Evolutionary conservation across 2,329 filamentous ascomycete genomes (phyloP).

Genomic region (Cercospora zeina): DNA sequence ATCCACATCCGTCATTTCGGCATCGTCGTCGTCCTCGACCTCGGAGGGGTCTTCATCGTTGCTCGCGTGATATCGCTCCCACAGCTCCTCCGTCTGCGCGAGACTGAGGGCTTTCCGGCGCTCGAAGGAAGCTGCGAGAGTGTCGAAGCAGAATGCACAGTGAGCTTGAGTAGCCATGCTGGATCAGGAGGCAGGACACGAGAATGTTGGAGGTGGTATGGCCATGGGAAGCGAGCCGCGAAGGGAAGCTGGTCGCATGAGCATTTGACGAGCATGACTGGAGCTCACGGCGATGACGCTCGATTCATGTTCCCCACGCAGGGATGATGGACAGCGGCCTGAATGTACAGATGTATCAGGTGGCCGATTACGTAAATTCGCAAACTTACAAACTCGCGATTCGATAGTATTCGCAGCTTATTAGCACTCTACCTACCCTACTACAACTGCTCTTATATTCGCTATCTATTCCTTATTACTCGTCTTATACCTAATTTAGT

Average conservation of each 20-base stretch:
- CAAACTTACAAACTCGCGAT: no score
- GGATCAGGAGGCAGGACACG: not conserved
- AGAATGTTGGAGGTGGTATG: not conserved
- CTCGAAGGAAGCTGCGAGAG: constrained; percentile 73
- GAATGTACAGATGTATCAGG: no score
- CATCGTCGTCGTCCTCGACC: constrained; percentile 33
- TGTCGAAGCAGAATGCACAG: constrained; percentile 92
- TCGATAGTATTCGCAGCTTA: no score
- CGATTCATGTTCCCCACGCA: not conserved
- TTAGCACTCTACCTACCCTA: no score
- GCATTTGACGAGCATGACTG: not conserved
- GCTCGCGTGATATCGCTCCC: constrained; percentile 54
- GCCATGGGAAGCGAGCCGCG: no score
- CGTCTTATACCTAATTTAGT: no score
- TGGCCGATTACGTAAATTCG: no score
- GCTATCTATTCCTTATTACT: no score
- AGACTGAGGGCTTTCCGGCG: constrained; percentile 67
- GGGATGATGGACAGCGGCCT: no score
- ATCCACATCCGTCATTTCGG: constrained; percentile 34
- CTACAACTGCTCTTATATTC: no score
- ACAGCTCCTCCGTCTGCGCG: constrained; percentile 68
- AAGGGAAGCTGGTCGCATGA: not conserved
- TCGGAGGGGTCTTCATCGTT: constrained; percentile 42
- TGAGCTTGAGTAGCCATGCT: constrained; percentile 81
- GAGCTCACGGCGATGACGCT: not conserved